These are phyloP conservation scores for Aspergillus terreus DNA, from an alignment of 2,329 filamentous ascomycete genomes.

Conservation along the genomic window DNA sequence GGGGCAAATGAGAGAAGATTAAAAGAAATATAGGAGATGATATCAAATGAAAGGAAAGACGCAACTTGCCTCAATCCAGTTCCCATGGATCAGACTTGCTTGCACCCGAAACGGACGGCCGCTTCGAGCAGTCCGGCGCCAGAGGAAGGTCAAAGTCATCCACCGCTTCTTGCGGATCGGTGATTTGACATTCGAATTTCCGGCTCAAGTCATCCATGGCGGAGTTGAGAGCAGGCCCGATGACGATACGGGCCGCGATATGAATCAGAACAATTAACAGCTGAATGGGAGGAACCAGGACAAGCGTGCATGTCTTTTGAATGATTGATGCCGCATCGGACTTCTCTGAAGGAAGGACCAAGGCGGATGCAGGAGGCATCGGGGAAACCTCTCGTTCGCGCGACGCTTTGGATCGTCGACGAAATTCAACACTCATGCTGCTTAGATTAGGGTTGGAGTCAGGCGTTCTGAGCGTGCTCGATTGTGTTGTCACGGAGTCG, in stretches of 20 bases:
- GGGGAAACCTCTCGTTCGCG: slow-evolving; percentile 61
- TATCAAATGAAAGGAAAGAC: background rate
- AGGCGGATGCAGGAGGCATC: slow-evolving; percentile 63
- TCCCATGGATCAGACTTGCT: slow-evolving; percentile 26
- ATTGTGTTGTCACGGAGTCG: background rate
- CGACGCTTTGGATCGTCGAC: slow-evolving; percentile 55
- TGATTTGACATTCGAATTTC: slow-evolving; percentile 14
- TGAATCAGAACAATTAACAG: slow-evolving; percentile 75
- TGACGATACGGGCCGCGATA: slow-evolving; percentile 71
- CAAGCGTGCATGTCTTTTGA: slow-evolving; percentile 70
- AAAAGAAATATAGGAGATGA: background rate
- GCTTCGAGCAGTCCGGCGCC: slow-evolving; percentile 21
- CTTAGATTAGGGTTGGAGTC: slow-evolving; percentile 21
- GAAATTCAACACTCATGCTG: slow-evolving; percentile 36
- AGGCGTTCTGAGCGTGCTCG: slow-evolving; percentile 26
- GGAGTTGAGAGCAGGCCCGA: slow-evolving; percentile 25
- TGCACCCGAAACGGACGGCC: slow-evolving; percentile 19
- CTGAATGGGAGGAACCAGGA: slow-evolving; percentile 76
- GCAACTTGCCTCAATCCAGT: slow-evolving; percentile 22
- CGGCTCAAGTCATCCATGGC: slow-evolving; percentile 14
- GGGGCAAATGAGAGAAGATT: background rate
- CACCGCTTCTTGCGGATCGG: slow-evolving; percentile 22
- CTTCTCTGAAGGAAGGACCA: slow-evolving; percentile 52
- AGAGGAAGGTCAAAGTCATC: slow-evolving; percentile 40
- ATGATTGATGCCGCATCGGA: slow-evolving; percentile 63